Conservation (phyloP, 257 asterid species). For the Forsythia viridissima region DNA sequence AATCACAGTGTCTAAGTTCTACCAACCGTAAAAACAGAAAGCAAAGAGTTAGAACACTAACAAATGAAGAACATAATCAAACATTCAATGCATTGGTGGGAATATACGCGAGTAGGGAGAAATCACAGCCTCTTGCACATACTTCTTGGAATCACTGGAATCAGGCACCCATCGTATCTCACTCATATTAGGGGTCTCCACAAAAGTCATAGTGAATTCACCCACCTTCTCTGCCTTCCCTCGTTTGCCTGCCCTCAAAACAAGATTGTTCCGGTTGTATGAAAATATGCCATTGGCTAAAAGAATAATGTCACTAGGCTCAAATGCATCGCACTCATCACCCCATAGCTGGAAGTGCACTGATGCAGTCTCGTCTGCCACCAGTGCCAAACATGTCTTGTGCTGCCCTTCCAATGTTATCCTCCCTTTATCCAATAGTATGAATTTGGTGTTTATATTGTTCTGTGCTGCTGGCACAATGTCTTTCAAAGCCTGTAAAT, state of each 20-base stretch:
- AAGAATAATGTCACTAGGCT: slow-evolving; percentile 56
- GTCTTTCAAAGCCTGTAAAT: slow-evolving; percentile 39
- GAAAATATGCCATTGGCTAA: slow-evolving; percentile 71
- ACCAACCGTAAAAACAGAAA: neutral
- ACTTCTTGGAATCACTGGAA: slow-evolving; percentile 38
- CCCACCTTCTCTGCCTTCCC: slow-evolving; percentile 67
- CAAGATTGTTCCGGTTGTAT: slow-evolving; percentile 42
- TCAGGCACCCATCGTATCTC: slow-evolving; percentile 62
- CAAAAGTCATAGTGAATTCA: slow-evolving; percentile 63
- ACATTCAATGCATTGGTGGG: slow-evolving; percentile 34
- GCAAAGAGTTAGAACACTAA: neutral
- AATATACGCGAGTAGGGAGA: slow-evolving; percentile 57
- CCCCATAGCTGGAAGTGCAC: slow-evolving; percentile 85
- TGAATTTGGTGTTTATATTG: slow-evolving; percentile 57
- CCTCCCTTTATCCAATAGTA: slow-evolving; percentile 67
- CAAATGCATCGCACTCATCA: slow-evolving; percentile 68
- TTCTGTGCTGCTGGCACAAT: slow-evolving; percentile 65
- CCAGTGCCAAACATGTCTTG: slow-evolving; percentile 60
- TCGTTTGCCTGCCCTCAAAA: slow-evolving; percentile 74
- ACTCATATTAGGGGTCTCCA: slow-evolving; percentile 77
- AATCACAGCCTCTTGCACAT: slow-evolving; percentile 42
- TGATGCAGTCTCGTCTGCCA: slow-evolving; percentile 84
- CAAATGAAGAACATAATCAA: neutral
- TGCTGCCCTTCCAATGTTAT: slow-evolving; percentile 43
- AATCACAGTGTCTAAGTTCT: neutral